These are phyloP conservation scores for Cucurbita maxima DNA, from an alignment of 306 rosid genomes.

Conservation along the genomic window DNA sequence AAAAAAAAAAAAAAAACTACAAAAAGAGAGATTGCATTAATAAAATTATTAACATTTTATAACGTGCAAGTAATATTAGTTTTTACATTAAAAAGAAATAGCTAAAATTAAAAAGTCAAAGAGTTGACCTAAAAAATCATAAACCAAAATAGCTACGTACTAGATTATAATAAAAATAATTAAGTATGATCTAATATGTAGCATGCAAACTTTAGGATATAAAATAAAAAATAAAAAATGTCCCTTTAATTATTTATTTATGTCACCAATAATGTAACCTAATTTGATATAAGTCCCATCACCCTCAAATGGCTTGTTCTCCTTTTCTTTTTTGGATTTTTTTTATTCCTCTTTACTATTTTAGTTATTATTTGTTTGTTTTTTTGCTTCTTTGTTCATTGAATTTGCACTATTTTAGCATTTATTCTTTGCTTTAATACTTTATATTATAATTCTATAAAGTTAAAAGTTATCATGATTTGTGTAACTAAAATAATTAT, in stretches of 20 bases:
- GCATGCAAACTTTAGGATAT: neutral
- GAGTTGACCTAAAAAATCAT: neutral
- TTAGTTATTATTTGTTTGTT: neutral
- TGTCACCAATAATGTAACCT: neutral
- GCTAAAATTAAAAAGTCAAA: neutral
- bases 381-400: neutral
- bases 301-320: neutral
- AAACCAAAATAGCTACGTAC: neutral
- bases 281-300: neutral
- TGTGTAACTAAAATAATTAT: neutral
- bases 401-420: neutral
- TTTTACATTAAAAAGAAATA: neutral
- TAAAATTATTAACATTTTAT: neutral
- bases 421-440: neutral
- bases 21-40: neutral
- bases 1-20: neutral
- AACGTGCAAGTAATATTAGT: neutral
- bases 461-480: neutral
- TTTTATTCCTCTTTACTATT: neutral
- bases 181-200: neutral
- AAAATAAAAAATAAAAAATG: neutral
- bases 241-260: neutral
- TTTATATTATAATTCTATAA: neutral
- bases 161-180: neutral
- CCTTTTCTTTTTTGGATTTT: neutral